Evolutionary conservation across 2,329 filamentous ascomycete genomes (phyloP).

Genomic region (Sordariomycetes sp.): DNA sequence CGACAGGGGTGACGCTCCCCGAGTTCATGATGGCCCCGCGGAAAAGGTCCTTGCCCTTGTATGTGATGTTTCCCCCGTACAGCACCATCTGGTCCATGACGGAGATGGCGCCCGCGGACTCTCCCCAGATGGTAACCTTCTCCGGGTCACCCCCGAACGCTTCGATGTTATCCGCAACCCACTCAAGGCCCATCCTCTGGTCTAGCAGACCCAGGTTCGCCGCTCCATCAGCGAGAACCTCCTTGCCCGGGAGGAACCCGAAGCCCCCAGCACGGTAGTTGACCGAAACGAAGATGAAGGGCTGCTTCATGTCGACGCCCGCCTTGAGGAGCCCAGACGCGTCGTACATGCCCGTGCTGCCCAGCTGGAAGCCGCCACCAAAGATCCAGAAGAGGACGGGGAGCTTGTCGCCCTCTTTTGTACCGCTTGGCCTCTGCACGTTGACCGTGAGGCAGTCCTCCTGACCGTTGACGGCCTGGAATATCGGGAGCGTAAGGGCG

Average conservation of each 20-base stretch:
- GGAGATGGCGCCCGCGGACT: constrained; percentile 45
- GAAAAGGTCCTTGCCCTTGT: constrained; percentile 52
- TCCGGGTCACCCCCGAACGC: constrained; percentile 52
- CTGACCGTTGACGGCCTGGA: constrained; percentile 25
- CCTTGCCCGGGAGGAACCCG: constrained; percentile 44
- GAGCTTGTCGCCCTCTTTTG: constrained; percentile 25
- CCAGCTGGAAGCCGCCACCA: constrained; percentile 33
- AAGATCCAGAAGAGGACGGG: constrained; percentile 46
- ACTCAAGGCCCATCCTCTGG: constrained; percentile 45
- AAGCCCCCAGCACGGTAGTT: constrained; percentile 54
- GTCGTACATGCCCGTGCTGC: constrained; percentile 22
- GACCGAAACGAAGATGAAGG: constrained; percentile 48
- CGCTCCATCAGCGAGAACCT: constrained; percentile 39
- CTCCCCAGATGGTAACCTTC: constrained; percentile 53
- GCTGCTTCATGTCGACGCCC: constrained; percentile 29
- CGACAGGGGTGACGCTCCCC: constrained; percentile 33
- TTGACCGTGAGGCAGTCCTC: constrained; percentile 40
- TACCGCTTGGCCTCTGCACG: constrained; percentile 30
- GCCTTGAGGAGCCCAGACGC: constrained; percentile 17
- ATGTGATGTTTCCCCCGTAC: constrained; percentile 46
- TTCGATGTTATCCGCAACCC: constrained; percentile 51
- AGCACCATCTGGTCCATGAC: constrained; percentile 49
- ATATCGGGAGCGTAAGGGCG: constrained; percentile 26
- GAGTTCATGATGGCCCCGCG: constrained; percentile 52
- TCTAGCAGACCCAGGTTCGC: constrained; percentile 48